A percentile compares a stretch with the other conserved stretches of the same genome.
Evolutionary conservation across 2,329 filamentous ascomycete genomes (phyloP).

Genomic region (Harringtonia lauricola): DNA sequence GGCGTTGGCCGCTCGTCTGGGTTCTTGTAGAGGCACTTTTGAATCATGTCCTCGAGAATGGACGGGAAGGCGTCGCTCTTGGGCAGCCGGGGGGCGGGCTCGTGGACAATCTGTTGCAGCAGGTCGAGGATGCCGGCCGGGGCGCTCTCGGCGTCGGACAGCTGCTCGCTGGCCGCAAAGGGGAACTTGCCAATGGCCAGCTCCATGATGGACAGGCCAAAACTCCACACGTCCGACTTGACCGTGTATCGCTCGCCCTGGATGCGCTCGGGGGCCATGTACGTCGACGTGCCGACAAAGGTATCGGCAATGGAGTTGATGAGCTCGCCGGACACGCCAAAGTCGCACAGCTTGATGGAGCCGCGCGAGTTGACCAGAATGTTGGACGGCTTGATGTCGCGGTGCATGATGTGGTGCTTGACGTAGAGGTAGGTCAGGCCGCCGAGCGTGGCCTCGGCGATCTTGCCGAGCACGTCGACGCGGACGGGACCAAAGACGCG

Average conservation of each 20-base stretch:
- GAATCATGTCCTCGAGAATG: conserved; percentile 93
- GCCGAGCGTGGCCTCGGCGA: conserved; percentile 87
- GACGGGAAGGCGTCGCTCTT: conserved; percentile 96
- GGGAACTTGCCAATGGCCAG: conserved; percentile 95
- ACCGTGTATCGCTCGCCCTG: conserved; percentile 96
- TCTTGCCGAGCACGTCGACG: conserved; percentile 94
- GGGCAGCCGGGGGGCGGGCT: conserved; percentile 83
- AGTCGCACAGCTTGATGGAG: conserved; percentile 95
- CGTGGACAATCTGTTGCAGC: conserved; percentile 93
- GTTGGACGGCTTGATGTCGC: conserved; percentile 97
- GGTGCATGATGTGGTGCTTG: conserved; percentile 95
- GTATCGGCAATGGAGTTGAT: conserved; percentile 98
- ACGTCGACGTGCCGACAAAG: conserved; percentile 96
- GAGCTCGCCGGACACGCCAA: conserved; percentile 94
- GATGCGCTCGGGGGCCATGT: conserved; percentile 98
- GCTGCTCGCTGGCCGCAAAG: conserved; percentile 64
- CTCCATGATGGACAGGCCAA: conserved; percentile 91
- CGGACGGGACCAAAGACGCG: conserved; percentile 90
- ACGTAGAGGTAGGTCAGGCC: conserved; percentile 92
- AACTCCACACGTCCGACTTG: conserved; percentile 98
- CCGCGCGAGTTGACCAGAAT: conserved; percentile 91
- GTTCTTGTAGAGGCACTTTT: conserved; percentile 86
- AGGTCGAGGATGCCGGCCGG: conserved; percentile 94
- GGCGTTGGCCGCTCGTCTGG: conserved; percentile 84
- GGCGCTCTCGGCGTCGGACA: conserved; percentile 64